Conservation (phyloP, 139 green algal genomes). For the Gonium pectorale region DNA sequence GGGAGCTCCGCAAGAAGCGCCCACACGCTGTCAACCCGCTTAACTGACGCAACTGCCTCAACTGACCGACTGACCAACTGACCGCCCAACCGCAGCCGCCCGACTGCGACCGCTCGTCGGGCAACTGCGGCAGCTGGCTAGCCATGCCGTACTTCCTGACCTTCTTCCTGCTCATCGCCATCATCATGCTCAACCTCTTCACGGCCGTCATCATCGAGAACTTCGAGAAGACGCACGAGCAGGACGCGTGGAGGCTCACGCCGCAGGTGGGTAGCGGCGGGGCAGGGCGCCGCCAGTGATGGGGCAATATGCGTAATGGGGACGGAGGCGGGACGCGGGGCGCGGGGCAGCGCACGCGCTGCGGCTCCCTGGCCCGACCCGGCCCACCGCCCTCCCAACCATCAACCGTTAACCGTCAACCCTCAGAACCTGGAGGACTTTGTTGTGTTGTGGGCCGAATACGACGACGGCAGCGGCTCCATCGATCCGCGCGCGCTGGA, state of each 20-base stretch:
- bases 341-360: too few species aligned
- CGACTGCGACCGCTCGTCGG: constrained; percentile 50
- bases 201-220: constrained; percentile 79
- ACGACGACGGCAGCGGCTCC: constrained; percentile 76
- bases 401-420: too few species aligned
- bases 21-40: too few species aligned
- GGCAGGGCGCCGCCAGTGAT: not conserved
- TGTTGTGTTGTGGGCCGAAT: constrained; percentile 76
- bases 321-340: not conserved
- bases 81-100: constrained; percentile 40
- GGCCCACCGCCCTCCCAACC: too few species aligned
- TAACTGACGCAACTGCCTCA: too few species aligned
- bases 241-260: constrained; percentile 59
- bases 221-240: constrained; percentile 78
- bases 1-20: too few species aligned
- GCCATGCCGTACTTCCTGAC: constrained; percentile 72
- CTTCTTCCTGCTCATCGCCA: constrained; percentile 74
- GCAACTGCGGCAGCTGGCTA: constrained; percentile 60
- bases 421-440: constrained; percentile 75
- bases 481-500: constrained; percentile 74
- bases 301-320: not conserved
- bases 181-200: constrained; percentile 82
- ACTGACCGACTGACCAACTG: too few species aligned
- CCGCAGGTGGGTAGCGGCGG: not conserved
- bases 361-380: too few species aligned